A percentile compares a stretch with the other conserved stretches of the same genome.
Conservation (phyloP, 306 rosid genomes). For the Rosa rugosa region DNA sequence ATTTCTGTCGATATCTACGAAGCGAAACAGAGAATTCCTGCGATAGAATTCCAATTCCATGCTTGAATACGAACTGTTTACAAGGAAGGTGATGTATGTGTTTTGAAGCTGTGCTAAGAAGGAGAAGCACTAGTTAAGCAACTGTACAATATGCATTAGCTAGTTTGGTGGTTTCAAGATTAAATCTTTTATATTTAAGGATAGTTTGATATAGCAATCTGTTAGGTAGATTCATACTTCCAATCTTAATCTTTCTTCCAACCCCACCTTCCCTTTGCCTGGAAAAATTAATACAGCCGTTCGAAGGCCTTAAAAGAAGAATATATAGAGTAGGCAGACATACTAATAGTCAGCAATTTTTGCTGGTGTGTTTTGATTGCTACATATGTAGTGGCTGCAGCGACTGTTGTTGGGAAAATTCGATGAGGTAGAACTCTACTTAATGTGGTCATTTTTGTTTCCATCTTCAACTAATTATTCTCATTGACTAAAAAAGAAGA, state of each 20-base stretch:
- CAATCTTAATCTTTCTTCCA: constrained; percentile 2
- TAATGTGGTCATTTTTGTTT: neutral
- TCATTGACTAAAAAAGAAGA: too few species aligned
- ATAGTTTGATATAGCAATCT: neutral
- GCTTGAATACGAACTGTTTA: neutral
- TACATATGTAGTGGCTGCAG: neutral
- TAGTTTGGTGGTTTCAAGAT: neutral
- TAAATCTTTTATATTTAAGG: neutral
- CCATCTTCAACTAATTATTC: neutral
- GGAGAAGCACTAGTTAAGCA: neutral
- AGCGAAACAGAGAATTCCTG: constrained; percentile 34
- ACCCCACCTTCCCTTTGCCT: constrained; percentile 1
- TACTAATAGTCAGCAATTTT: too few species aligned
- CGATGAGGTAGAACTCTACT: neutral
- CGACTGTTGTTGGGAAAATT: neutral
- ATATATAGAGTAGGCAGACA: neutral
- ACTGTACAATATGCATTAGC: neutral
- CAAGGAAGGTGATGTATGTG: neutral
- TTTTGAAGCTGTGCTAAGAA: neutral
- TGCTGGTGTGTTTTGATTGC: neutral
- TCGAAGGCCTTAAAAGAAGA: neutral
- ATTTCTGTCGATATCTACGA: constrained; percentile 40
- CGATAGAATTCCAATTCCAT: constrained; percentile 52
- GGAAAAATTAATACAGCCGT: neutral
- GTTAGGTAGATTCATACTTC: neutral